Evolutionary conservation across 2,329 filamentous ascomycete species (phyloP), one percentile per base, ranked within the genome.

Genomic region (Aspergillus flavus): DNA sequence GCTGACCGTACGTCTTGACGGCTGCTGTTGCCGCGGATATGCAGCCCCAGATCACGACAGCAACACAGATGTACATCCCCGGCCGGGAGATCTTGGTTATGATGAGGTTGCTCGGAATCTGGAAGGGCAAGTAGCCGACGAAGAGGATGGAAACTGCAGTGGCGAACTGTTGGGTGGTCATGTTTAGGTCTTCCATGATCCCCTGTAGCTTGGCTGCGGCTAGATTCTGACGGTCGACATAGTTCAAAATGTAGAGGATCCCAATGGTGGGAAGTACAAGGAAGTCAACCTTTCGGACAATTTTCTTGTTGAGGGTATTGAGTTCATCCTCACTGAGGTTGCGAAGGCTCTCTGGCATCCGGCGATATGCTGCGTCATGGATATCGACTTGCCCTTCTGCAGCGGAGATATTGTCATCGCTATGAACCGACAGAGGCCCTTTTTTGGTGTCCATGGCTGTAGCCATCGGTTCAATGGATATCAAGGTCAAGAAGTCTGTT

Each of bases 11-110:
- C 69, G 79, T 83, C 14, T 81, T 74, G 0, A 82, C 83, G 26
- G 80, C 77, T 16, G 86, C 86, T 0, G 83, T 87, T 2, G 85
- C 76, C 0, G 84, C 87, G 1, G 85, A 87, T 46, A 89, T 82
- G 28, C 86, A 71, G 30, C 87, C 87, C 87, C 87, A 89, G 23
- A 87, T 68, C 30, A 85, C 68, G 83, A 89, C 88, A 30, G 83
- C 82, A 21, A 69, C 72, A 0, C 83, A 84, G 9, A 86, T 81
- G 64, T 85, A 86, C 28, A 86, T 73, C 2, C 79, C 82, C 6
- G 84, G 84, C 58, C 80, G 81, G 6, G 79, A 76, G 48, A 84
- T 78, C 65, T 83, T 83, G 57, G 82, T 88, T n/a, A 84, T 71
- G 58, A 82, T 78, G 26, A 84, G 71, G 64, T 84, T 84, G 41